A percentile compares a stretch with the other conserved stretches of the same genome.
phyloP scores from a whole-genome alignment of 805 yeast genomes.

The Millerozyma miso region DNA sequence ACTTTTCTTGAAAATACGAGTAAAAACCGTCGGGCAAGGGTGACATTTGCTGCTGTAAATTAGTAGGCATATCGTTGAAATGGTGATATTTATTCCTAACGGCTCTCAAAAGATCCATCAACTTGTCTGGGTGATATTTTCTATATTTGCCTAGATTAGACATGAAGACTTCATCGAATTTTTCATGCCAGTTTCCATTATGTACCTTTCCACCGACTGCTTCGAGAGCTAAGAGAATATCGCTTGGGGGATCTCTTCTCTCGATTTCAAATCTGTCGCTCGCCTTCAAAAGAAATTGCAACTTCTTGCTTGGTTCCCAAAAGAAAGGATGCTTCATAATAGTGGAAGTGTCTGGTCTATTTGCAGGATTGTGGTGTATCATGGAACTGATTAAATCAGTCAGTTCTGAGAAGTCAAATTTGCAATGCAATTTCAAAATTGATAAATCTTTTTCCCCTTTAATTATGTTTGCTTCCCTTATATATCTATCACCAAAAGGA shows the following conservation, averaged over 20 bases:
- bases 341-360: slow-evolving; percentile 64
- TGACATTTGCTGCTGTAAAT: slow-evolving; percentile 61
- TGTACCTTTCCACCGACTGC: slow-evolving; percentile 43
- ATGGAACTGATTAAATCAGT: slow-evolving; percentile 65
- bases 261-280: slow-evolving; percentile 91
- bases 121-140: slow-evolving; percentile 71
- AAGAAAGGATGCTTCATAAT: slow-evolving; percentile 84
- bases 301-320: slow-evolving; percentile 70
- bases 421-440: slow-evolving; percentile 39
- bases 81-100: slow-evolving; percentile 93
- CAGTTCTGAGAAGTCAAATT: slow-evolving; percentile 56
- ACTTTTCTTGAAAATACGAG: slow-evolving; percentile 64
- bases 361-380: slow-evolving; percentile 63
- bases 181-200: slow-evolving; percentile 69
- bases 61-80: slow-evolving; percentile 79
- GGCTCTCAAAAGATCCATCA: slow-evolving; percentile 86
- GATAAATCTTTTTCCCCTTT: slow-evolving; percentile 55
- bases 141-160: slow-evolving; percentile 88
- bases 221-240: slow-evolving; percentile 54
- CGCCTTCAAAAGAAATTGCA: slow-evolving; percentile 80
- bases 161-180: slow-evolving; percentile 68
- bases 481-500: slow-evolving; percentile 91
- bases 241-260: slow-evolving; percentile 73
- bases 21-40: slow-evolving; percentile 85
- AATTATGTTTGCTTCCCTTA: slow-evolving; percentile 85